phyloP scores from a whole-genome alignment of 2,329 filamentous ascomycete genomes.

The Fusarium lyarnte region DNA sequence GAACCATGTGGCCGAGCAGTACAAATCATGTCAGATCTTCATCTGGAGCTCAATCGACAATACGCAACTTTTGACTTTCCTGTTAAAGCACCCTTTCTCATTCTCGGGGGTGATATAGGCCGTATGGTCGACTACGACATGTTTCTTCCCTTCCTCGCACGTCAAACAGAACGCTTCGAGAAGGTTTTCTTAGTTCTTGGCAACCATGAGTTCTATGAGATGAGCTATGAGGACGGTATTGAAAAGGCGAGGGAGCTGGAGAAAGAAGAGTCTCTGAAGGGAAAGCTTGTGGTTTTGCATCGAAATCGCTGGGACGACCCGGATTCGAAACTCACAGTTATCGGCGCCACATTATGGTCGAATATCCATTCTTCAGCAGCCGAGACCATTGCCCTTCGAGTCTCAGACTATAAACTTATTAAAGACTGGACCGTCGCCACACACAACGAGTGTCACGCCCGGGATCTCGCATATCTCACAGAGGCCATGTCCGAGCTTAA shows the following conservation, averaged over 20 bases:
- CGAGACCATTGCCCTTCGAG: constrained; percentile 52
- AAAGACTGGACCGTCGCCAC: constrained; percentile 58
- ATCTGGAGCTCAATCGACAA: constrained; percentile 58
- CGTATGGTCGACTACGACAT: constrained; percentile 57
- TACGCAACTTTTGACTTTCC: constrained; percentile 55
- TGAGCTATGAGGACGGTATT: constrained; percentile 52
- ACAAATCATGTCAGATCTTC: constrained; percentile 59
- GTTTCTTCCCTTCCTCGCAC: constrained; percentile 56
- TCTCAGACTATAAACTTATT: constrained; percentile 67
- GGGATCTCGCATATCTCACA: constrained; percentile 62
- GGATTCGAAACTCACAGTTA: constrained; percentile 56
- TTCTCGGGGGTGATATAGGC: constrained; percentile 62
- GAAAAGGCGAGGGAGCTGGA: constrained; percentile 49
- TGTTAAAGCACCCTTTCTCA: constrained; percentile 52
- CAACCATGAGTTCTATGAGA: constrained; percentile 64
- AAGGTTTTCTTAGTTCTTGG: constrained; percentile 60
- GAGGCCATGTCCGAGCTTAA: constrained; percentile 48
- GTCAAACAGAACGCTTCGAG: constrained; percentile 54
- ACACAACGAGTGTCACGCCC: constrained; percentile 59
- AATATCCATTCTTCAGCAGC: constrained; percentile 53
- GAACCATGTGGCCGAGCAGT: constrained; percentile 34
- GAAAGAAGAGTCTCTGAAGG: constrained; percentile 50
- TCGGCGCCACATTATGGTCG: constrained; percentile 69
- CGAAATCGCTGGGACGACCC: constrained; percentile 52
- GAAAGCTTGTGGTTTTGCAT: constrained; percentile 57